A percentile compares a stretch with the other conserved stretches of the same genome.
Conservation (phyloP, 495 filamentous ascomycete genomes). For the Trichocladium antarcticum region DNA sequence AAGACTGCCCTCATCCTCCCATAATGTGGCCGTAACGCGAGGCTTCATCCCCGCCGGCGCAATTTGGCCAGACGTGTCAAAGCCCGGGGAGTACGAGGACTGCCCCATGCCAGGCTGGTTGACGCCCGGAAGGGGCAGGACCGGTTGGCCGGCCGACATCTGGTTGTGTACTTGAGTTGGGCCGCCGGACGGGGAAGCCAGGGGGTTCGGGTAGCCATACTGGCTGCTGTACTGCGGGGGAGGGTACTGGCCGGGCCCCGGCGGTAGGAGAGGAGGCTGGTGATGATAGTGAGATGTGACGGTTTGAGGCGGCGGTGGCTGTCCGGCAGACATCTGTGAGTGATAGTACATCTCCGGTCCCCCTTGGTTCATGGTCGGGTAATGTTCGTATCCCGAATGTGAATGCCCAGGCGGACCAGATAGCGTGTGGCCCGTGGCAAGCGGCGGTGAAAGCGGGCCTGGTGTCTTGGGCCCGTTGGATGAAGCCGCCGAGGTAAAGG, state of each 20-base stretch:
- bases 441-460: slow-evolving; percentile 34
- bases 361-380: slow-evolving; percentile 76
- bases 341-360: slow-evolving; percentile 72
- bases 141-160: slow-evolving; percentile 47
- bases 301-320: slow-evolving; percentile 67
- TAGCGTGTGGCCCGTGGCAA: slow-evolving; percentile 31
- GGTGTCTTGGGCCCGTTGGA: slow-evolving; percentile 49
- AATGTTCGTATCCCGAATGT: slow-evolving; percentile 42
- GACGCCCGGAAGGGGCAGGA: slow-evolving; percentile 57
- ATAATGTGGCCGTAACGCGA: slow-evolving; percentile 90
- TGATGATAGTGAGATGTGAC: slow-evolving; percentile 62
- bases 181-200: slow-evolving; percentile 53
- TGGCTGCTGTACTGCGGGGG: slow-evolving; percentile 46
- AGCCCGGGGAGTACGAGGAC: slow-evolving; percentile 47
- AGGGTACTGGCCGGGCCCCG: slow-evolving; percentile 58
- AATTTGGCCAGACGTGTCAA: slow-evolving; percentile 84
- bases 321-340: slow-evolving; percentile 69
- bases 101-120: slow-evolving; percentile 39
- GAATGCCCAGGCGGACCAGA: slow-evolving; percentile 32
- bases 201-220: slow-evolving; percentile 63
- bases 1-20: slow-evolving; percentile 96
- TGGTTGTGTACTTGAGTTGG: slow-evolving; percentile 58
- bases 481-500: slow-evolving; percentile 43
- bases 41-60: slow-evolving; percentile 96
- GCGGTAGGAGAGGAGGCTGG: slow-evolving; percentile 64